Conservation (phyloP, 192 early-diverging fungal genomes). For the Tieghemiomyces parasiticus region DNA sequence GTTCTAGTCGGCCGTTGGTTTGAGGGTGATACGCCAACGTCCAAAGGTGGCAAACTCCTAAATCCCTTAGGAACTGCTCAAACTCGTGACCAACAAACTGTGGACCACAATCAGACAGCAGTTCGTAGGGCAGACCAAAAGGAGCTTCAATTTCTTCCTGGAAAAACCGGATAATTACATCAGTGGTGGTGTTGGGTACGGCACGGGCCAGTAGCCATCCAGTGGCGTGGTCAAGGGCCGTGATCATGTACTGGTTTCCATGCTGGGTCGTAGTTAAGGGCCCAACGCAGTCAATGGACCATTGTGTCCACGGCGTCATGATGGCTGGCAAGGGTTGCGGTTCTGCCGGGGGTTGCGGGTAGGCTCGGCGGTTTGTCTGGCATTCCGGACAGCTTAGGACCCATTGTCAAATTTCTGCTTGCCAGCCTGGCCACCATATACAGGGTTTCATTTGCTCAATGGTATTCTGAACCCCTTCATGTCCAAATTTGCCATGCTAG, state of each 20-base stretch:
- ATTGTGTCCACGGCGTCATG: neutral
- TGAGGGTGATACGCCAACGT: conserved; percentile 14
- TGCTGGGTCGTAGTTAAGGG: neutral
- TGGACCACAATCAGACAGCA: conserved; percentile 11
- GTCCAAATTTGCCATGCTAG: conserved; percentile 2
- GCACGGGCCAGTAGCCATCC: neutral
- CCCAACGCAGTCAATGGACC: neutral
- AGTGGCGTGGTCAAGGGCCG: conserved; percentile 5
- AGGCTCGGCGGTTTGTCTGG: neutral
- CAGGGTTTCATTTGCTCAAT: neutral
- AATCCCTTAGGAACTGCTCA: neutral
- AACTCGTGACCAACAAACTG: neutral
- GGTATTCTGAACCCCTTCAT: neutral
- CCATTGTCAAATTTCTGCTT: neutral
- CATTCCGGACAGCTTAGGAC: neutral
- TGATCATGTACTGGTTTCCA: neutral
- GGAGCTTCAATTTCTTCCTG: neutral
- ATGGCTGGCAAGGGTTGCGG: neutral
- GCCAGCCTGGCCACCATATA: neutral
- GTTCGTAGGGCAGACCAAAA: conserved; percentile 9
- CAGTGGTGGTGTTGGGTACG: neutral
- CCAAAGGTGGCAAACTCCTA: neutral
- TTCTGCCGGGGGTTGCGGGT: neutral
- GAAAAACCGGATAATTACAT: neutral
- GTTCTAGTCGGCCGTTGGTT: conserved; percentile 13